Base-by-base conservation (phyloP, 2,329 filamentous ascomycete genomes). In the Claviceps purpurea region DNA sequence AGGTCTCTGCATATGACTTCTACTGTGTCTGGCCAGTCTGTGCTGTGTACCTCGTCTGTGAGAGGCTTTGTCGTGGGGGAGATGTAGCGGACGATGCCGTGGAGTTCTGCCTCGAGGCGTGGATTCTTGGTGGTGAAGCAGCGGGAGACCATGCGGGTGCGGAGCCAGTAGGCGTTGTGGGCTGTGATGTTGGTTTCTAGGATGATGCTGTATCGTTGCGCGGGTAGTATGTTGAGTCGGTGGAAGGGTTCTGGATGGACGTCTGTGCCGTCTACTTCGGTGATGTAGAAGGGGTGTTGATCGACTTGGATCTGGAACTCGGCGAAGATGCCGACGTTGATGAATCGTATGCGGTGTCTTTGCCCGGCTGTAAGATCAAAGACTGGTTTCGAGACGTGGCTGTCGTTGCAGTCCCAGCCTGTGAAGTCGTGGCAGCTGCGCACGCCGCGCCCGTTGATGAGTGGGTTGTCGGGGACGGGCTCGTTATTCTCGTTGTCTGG, bases 261-360 rank as follows among this genome's bases (percentile, higher is more conserved):
- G 39, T 79, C 77, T 1, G 82, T 79, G 16, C 84, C 85, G 60
- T 89, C 85, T 0, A 85, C 80, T 62, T 88, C 85, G 10, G 84
- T 79, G 46, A 89, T 69, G 38, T 69, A 70, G 63, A 85, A 80
- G 1, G 70, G 62, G 57, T 88, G 85, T 49, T 79, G 77, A 56
- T 89, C 85, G 46, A 88, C 72, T 61, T 79, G 81, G 30, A 89
- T 74, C 60, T 88, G 84, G 56, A 88, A 85, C 61, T 81, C 81
- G 2, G 83, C 82, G 60, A 87, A 86, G 0, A 81, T 82, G 11
- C 81, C 85, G 8, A 83, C 76, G 56, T 89, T 88, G 56, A 86
- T 71, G 56, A 89, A 73, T 14, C 84, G 78, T 48, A 89, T 67
- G 44, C 82, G 76, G 57, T 89, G 85, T 1, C 73, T 75, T 49